phyloP scores from a whole-genome alignment of 306 rosid species.

The Luffa acutangula region DNA sequence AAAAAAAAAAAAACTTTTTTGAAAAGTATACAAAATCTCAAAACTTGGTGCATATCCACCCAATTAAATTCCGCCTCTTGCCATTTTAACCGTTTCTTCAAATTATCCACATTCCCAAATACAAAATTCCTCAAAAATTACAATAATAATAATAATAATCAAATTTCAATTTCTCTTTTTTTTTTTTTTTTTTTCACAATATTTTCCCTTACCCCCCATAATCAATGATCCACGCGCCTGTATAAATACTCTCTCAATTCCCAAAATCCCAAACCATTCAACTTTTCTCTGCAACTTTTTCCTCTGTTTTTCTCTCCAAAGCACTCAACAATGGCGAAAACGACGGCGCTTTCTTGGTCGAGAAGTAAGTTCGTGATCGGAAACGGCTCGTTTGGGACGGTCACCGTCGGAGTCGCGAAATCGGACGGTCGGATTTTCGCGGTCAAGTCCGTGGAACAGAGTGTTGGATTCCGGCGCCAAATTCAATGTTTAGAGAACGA shows the following conservation, averaged over 20 bases:
- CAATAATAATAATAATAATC: neutral
- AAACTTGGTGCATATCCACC: constrained; percentile 1
- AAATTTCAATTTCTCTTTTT: neutral
- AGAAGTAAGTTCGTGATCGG: constrained; percentile 63
- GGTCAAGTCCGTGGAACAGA: constrained; percentile 61
- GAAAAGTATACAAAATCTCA: neutral
- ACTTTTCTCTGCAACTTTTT: neutral
- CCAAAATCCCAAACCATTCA: neutral
- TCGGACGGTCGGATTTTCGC: constrained; percentile 46
- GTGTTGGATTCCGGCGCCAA: constrained; percentile 20
- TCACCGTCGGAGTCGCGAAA: constrained; percentile 36
- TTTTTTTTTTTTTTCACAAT: neutral
- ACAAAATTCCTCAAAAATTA: neutral
- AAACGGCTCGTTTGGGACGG: constrained; percentile 64
- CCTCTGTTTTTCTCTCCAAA: neutral
- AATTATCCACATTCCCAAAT: neutral
- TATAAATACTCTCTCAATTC: neutral
- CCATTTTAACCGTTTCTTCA: neutral
- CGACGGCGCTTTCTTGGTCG: constrained; percentile 41
- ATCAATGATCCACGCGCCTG: neutral
- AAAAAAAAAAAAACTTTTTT: neutral
- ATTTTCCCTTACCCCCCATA: neutral
- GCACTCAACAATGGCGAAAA: neutral
- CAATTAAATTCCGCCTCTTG: neutral
- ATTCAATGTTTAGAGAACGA: constrained; percentile 58